Conservation (phyloP, 1,284 basidiomycete genomes). For the Trichosporon sp. region DNA sequence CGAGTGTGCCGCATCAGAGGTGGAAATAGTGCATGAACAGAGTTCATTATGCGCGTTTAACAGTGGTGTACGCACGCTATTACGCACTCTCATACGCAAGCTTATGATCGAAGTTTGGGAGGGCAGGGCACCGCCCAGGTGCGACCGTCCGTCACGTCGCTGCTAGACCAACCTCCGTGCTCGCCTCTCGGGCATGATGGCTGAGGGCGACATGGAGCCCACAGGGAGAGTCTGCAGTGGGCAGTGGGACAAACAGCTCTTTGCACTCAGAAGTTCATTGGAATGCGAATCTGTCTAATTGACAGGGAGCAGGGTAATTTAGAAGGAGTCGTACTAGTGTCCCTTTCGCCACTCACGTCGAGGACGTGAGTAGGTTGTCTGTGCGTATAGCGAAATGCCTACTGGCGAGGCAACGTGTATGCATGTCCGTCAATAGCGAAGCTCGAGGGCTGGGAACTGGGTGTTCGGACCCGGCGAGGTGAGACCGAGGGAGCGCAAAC, state of each 20-base stretch:
- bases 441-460: neutral
- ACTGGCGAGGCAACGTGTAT: neutral
- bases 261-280: neutral
- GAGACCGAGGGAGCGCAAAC: too few relatives aligned
- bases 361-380: neutral
- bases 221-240: neutral
- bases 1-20: too few relatives aligned
- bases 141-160: neutral
- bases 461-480: neutral
- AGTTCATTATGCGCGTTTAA: neutral
- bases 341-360: neutral
- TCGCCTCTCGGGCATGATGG: neutral
- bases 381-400: neutral
- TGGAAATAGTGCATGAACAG: neutral
- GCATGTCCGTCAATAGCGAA: neutral
- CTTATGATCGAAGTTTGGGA: neutral
- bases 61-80: neutral
- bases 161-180: neutral
- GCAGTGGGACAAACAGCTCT: neutral
- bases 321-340: neutral
- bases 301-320: neutral
- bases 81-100: neutral
- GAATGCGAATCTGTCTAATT: neutral
- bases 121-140: neutral
- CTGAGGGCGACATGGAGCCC: neutral